Conservation (phyloP, 2,329 filamentous ascomycete genomes). For the Aspergillaceae sp. region DNA sequence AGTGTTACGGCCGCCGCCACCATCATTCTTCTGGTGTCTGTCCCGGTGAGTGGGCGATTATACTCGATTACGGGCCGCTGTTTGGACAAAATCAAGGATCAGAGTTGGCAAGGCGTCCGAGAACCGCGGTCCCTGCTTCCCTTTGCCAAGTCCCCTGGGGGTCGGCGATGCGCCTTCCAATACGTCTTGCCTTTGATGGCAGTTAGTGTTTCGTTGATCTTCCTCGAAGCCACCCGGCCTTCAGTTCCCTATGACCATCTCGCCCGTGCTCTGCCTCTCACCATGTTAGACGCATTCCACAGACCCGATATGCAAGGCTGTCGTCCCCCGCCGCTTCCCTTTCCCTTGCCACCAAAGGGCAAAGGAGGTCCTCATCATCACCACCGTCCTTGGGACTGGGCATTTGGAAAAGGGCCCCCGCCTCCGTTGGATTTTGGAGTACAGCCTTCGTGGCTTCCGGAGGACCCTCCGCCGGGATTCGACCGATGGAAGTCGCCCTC, state of each 20-base stretch:
- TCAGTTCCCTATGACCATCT: constrained; percentile 30
- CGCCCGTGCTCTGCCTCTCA: constrained; percentile 28
- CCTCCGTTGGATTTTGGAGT: constrained; percentile 5
- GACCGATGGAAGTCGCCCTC: constrained; percentile 19
- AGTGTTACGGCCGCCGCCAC: constrained; percentile 19
- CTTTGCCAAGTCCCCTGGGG: constrained; percentile 11
- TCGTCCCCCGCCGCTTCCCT: constrained; percentile 15
- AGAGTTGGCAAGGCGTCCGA: constrained; percentile 8
- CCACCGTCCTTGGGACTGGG: not conserved
- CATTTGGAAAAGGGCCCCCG: not conserved
- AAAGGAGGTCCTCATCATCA: not conserved
- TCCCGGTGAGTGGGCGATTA: constrained; percentile 20
- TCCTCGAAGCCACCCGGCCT: constrained; percentile 22
- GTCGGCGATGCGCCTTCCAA: constrained; percentile 11
- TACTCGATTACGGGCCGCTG: constrained; percentile 19
- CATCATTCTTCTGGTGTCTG: constrained; percentile 20
- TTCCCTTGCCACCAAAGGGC: constrained; percentile 16
- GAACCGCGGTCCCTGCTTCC: constrained; percentile 14
- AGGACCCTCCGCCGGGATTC: constrained; percentile 21
- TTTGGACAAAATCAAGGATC: constrained; percentile 14
- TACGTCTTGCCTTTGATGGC: constrained; percentile 13
- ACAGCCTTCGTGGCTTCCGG: constrained; percentile 25
- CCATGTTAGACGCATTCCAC: constrained; percentile 23
- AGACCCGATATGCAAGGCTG: constrained; percentile 15
- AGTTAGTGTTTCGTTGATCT: constrained; percentile 19